Evolutionary conservation across 805 yeast genomes (phyloP).

Genomic region (Cyberlindnera veronae): DNA sequence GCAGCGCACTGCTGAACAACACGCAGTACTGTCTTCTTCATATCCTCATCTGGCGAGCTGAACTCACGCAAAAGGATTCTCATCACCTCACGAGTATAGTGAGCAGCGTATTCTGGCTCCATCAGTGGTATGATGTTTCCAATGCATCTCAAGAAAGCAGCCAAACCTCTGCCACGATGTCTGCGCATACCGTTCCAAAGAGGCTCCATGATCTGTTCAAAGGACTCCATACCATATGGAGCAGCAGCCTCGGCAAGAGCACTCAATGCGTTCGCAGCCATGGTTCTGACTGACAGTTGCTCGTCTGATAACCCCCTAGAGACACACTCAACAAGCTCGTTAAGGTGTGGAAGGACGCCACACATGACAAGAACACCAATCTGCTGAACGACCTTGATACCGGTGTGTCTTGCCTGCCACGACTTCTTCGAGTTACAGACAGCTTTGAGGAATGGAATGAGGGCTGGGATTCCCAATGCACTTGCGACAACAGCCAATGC

Average conservation of each 20-base stretch:
- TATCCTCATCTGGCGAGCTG: conserved; percentile 79
- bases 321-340: conserved; percentile 60
- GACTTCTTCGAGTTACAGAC: conserved; percentile 72
- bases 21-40: conserved; percentile 68
- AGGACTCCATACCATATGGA: conserved; percentile 90
- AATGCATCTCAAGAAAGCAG: conserved; percentile 72
- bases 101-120: conserved; percentile 77
- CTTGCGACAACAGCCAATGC: conserved; percentile 82
- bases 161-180: conserved; percentile 74
- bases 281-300: conserved; percentile 59
- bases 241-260: conserved; percentile 75
- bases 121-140: conserved; percentile 82
- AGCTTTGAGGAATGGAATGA: conserved; percentile 79
- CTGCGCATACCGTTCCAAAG: conserved; percentile 75
- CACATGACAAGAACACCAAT: conserved; percentile 65
- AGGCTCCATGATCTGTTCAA: conserved; percentile 65
- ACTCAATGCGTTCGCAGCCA: conserved; percentile 69
- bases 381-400: conserved; percentile 72
- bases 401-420: conserved; percentile 84
- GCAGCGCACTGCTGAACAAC: conserved; percentile 66
- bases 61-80: conserved; percentile 67
- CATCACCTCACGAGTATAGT: conserved; percentile 74
- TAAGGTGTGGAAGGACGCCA: conserved; percentile 70
- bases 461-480: conserved; percentile 65
- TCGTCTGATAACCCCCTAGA: conserved; percentile 61